Evolutionary conservation across 805 yeast genomes (phyloP).

Genomic region (Clavispora phyllophila): DNA sequence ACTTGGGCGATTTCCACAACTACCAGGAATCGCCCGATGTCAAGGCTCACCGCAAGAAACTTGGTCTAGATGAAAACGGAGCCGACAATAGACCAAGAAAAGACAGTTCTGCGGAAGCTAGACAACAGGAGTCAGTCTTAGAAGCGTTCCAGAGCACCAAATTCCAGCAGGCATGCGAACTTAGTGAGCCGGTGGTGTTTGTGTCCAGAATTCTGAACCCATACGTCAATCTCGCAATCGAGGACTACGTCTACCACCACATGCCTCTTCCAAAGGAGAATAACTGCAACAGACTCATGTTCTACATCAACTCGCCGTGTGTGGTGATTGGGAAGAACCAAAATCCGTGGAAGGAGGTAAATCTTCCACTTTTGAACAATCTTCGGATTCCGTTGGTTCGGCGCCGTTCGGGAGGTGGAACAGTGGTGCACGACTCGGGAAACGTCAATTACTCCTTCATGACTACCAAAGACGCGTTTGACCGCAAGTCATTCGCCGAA

Average conservation of each 20-base stretch:
- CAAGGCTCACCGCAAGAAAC: constrained; percentile 10
- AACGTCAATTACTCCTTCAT: constrained; percentile 83
- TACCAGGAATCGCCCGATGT: constrained; percentile 30
- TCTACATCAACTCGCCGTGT: constrained; percentile 77
- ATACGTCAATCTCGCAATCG: constrained; percentile 71
- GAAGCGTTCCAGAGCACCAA: not conserved
- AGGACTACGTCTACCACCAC: constrained; percentile 65
- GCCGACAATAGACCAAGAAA: not conserved
- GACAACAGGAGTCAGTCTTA: not conserved
- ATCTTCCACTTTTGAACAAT: constrained; percentile 48
- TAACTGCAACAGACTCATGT: constrained; percentile 48
- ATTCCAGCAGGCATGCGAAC: constrained; percentile 6
- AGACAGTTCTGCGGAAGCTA: too few species aligned
- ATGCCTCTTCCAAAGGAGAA: constrained; percentile 42
- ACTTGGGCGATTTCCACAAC: constrained; percentile 34
- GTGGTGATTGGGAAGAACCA: constrained; percentile 96
- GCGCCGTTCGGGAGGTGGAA: constrained; percentile 90
- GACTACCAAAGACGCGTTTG: constrained; percentile 61
- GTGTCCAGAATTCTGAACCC: constrained; percentile 63
- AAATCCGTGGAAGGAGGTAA: constrained; percentile 87
- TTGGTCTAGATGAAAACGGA: constrained; percentile 4
- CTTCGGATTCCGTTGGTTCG: constrained; percentile 64
- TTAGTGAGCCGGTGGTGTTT: constrained; percentile 46
- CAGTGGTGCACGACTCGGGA: constrained; percentile 91
- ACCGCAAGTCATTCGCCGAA: constrained; percentile 50